A percentile compares a stretch with the other conserved stretches of the same genome.
These are phyloP conservation scores for Acanthamoeba healyi DNA, from an alignment of 208 protist species.

Conservation along the genomic window DNA sequence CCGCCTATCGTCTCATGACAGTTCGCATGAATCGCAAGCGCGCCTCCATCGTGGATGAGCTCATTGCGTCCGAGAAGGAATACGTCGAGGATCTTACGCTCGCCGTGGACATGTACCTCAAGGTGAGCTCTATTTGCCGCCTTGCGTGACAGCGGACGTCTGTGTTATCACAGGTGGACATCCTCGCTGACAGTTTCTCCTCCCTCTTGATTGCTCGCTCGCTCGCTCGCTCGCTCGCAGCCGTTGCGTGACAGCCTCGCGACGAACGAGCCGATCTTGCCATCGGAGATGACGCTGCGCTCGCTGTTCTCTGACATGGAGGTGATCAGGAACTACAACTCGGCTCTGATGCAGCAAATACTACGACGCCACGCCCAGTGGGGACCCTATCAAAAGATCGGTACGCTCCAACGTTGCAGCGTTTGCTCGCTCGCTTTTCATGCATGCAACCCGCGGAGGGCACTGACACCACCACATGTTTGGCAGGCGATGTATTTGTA, in stretches of 20 bases:
- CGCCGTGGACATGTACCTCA: conserved; percentile 60
- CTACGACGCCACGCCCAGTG: conserved; percentile 21
- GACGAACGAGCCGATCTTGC: conserved; percentile 24
- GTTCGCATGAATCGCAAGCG: conserved; percentile 49
- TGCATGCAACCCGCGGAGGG: no score
- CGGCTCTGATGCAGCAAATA: conserved; percentile 35
- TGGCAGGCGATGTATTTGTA: conserved; percentile 45
- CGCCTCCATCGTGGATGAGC: background rate
- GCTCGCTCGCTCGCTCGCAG: background rate
- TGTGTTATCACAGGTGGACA: no score
- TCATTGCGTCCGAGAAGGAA: conserved; percentile 7
- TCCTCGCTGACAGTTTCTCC: no score
- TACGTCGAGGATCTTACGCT: conserved; percentile 63
- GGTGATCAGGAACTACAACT: conserved; percentile 69
- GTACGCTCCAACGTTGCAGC: background rate
- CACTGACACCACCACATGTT: no score
- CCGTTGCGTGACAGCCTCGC: conserved; percentile 6
- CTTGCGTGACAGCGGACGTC: no score
- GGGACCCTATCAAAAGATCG: conserved; percentile 65
- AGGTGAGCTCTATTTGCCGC: no score
- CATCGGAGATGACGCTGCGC: conserved; percentile 63
- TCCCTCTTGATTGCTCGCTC: no score
- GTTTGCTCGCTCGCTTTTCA: background rate
- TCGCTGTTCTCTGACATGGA: conserved; percentile 71
- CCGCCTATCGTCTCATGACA: no score